These are phyloP conservation scores for Xylaria telfairii DNA, from an alignment of 495 filamentous ascomycete species.

Conservation along the genomic window DNA sequence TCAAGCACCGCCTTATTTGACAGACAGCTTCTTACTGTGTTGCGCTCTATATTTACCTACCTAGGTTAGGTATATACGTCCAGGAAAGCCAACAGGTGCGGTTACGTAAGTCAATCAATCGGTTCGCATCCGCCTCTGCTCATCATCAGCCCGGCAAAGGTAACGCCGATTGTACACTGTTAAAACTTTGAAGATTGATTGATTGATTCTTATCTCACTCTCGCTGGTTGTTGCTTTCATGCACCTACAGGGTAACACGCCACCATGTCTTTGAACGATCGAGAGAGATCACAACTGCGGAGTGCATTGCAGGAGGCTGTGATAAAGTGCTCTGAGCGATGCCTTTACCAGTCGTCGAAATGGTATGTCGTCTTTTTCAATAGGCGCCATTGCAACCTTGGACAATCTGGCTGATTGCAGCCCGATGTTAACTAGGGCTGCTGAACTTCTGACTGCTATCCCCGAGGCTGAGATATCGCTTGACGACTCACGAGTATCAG, in stretches of 20 bases:
- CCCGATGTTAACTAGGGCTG: constrained; percentile 69
- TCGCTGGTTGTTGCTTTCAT: background rate
- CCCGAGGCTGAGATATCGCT: constrained; percentile 49
- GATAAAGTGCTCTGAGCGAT: constrained; percentile 90
- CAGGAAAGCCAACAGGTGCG: background rate
- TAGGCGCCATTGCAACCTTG: background rate
- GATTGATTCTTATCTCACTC: background rate
- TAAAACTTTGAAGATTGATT: too few relatives aligned
- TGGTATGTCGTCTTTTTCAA: constrained; percentile 64
- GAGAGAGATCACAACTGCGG: constrained; percentile 57
- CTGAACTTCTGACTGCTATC: constrained; percentile 89
- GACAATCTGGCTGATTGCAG: constrained; percentile 17
- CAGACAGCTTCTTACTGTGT: background rate
- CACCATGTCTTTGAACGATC: constrained; percentile 49
- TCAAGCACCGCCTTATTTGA: too few relatives aligned
- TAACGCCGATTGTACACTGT: background rate
- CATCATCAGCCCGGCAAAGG: background rate
- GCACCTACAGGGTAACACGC: constrained; percentile 19
- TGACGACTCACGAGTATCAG: constrained; percentile 45
- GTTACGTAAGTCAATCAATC: background rate
- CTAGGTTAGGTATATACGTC: too few relatives aligned
- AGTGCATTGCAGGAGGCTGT: constrained; percentile 79
- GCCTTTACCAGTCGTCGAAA: constrained; percentile 96
- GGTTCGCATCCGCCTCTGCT: background rate
- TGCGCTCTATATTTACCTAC: background rate